phyloP scores from a whole-genome alignment of 176 grass and related monocot genomes.

The Avena sativa region DNA sequence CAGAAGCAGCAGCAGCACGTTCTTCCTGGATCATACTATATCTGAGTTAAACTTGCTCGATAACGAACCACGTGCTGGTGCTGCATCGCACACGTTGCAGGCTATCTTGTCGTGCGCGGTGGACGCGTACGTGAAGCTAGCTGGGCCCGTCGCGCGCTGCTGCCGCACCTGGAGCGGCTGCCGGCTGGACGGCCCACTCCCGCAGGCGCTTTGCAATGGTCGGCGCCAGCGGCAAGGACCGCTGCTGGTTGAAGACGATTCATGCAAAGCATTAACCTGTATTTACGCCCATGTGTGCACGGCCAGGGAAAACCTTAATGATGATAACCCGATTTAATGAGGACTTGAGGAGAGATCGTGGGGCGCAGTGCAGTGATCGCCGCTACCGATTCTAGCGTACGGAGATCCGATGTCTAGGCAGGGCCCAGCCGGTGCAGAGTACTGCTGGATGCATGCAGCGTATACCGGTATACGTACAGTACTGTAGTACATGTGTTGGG shows the following conservation, averaged over 20 bases:
- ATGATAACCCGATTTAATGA: background rate
- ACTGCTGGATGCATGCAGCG: too few species aligned
- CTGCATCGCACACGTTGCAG: background rate
- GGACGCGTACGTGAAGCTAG: background rate
- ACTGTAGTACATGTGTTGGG: too few species aligned
- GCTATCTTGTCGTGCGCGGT: background rate
- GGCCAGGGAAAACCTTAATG: background rate
- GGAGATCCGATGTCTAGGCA: background rate
- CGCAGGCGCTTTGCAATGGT: background rate
- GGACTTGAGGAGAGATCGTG: background rate
- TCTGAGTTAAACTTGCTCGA: too few species aligned
- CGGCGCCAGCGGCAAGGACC: background rate
- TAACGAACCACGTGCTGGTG: background rate
- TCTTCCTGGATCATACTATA: background rate
- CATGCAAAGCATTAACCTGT: background rate
- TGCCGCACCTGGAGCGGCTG: background rate
- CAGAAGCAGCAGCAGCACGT: background rate
- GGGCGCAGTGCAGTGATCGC: background rate
- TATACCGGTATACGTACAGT: too few species aligned
- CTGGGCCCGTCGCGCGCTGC: background rate
- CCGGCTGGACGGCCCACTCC: background rate
- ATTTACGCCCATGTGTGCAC: conserved; percentile 27
- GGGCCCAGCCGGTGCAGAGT: too few species aligned
- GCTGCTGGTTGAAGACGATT: too few species aligned
- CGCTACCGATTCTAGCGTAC: background rate